phyloP scores from a whole-genome alignment of 805 yeast species.

The Ogataea thermomethanolica region DNA sequence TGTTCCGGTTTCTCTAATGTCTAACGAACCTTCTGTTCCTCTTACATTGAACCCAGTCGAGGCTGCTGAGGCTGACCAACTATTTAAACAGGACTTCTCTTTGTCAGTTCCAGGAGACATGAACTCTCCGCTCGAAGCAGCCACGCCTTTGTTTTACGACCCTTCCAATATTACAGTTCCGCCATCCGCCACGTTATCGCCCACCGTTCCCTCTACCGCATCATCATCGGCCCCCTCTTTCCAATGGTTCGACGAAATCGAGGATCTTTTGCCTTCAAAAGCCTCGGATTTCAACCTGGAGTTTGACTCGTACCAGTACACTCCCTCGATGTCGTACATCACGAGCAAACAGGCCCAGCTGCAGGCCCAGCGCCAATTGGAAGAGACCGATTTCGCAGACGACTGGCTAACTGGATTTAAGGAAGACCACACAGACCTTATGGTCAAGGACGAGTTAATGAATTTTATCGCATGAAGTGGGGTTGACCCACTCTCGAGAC shows the following conservation, averaged over 20 bases:
- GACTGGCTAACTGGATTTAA: slow-evolving; percentile 11
- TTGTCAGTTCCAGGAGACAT: slow-evolving; percentile 7
- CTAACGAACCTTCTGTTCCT: not conserved
- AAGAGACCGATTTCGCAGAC: slow-evolving; percentile 9
- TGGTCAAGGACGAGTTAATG: slow-evolving; percentile 8
- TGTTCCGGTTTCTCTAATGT: too few species aligned
- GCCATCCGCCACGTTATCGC: slow-evolving; percentile 1
- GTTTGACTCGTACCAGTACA: slow-evolving; percentile 12
- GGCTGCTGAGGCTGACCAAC: not conserved
- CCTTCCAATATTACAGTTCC: not conserved
- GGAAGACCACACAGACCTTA: slow-evolving; percentile 10
- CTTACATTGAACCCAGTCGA: not conserved
- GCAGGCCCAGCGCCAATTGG: slow-evolving; percentile 11
- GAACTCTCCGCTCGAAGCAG: slow-evolving; percentile 13
- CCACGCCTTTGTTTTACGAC: slow-evolving; percentile 11
- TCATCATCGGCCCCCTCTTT: slow-evolving; percentile 11
- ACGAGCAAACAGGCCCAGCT: slow-evolving; percentile 16
- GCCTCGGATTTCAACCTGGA: slow-evolving; percentile 3
- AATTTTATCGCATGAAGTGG: slow-evolving; percentile 6
- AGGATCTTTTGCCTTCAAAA: slow-evolving; percentile 8
- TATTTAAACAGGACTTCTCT: slow-evolving; percentile 8
- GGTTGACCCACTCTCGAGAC: not conserved
- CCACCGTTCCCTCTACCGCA: slow-evolving; percentile 2
- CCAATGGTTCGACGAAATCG: slow-evolving; percentile 17
- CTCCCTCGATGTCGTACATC: slow-evolving; percentile 19